Conservation (phyloP, 1,284 basidiomycete genomes). For the Trametes hirsuta region DNA sequence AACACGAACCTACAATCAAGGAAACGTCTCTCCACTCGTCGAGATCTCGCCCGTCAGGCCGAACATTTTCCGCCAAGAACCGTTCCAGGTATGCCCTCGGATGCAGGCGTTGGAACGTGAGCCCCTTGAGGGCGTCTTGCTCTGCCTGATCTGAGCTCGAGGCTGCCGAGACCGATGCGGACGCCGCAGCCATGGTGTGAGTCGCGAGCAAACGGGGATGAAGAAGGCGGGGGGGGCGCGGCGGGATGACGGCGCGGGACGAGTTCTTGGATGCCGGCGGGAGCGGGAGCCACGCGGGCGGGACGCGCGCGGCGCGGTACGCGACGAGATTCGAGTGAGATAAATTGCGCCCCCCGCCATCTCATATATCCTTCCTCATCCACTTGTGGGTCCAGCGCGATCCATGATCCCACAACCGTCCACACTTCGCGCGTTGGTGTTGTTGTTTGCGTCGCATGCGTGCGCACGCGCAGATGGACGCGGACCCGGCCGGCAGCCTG, state of each 20-base stretch:
- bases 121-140: conserved; percentile 52
- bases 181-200: conserved; percentile 25
- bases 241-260: neutral
- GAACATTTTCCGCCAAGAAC: conserved; percentile 70
- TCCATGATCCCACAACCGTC: neutral
- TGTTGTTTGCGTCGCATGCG: neutral
- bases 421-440: conserved; percentile 5
- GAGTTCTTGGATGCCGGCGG: neutral
- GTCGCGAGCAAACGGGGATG: neutral
- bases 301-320: conserved; percentile 2
- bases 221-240: neutral
- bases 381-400: conserved; percentile 25
- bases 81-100: conserved; percentile 81
- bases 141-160: conserved; percentile 17
- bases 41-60: conserved; percentile 77
- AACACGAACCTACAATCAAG: conserved; percentile 70
- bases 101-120: conserved; percentile 82
- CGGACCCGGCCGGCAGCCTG: neutral
- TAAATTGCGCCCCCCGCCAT: conserved; percentile 21
- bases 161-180: conserved; percentile 17
- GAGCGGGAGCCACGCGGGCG: neutral
- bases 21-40: conserved; percentile 69
- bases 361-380: conserved; percentile 25
- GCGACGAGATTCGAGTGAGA: conserved; percentile 27
- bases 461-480: neutral